Evolutionary conservation across 2,329 filamentous ascomycete species (phyloP).

Genomic region (Xylariales sp.): DNA sequence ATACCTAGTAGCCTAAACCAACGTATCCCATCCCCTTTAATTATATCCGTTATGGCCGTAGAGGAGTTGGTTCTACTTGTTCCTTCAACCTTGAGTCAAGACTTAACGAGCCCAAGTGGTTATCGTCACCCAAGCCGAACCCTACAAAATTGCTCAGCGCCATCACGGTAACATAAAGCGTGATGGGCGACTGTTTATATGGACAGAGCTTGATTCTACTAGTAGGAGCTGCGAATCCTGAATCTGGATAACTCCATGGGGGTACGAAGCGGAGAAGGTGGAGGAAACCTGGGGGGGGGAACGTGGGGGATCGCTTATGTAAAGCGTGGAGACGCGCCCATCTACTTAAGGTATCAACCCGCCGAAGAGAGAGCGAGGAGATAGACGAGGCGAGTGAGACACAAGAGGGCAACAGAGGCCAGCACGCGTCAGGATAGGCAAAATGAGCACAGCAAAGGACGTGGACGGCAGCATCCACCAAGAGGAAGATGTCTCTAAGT

Average conservation of each 20-base stretch:
- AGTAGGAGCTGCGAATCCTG: background rate
- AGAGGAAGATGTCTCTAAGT: slow-evolving; percentile 27
- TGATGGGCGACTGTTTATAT: too few relatives aligned
- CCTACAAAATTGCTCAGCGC: too few relatives aligned
- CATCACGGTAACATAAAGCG: too few relatives aligned
- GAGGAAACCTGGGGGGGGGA: slow-evolving; percentile 1
- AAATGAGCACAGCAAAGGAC: slow-evolving; percentile 28
- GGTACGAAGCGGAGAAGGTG: background rate
- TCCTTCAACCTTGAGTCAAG: too few relatives aligned
- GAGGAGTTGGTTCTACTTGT: too few relatives aligned
- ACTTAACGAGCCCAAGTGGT: too few relatives aligned
- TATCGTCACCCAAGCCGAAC: too few relatives aligned
- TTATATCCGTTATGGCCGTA: too few relatives aligned
- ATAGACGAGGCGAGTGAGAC: too few relatives aligned
- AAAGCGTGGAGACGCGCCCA: background rate
- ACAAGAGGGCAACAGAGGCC: background rate
- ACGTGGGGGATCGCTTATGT: slow-evolving; percentile 2
- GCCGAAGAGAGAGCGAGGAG: too few relatives aligned
- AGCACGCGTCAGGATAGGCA: background rate
- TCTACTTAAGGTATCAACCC: slow-evolving; percentile 7
- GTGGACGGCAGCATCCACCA: slow-evolving; percentile 25
- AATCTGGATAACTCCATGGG: background rate
- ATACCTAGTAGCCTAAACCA: background rate
- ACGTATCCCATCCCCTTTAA: too few relatives aligned
- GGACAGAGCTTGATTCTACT: too few relatives aligned